phyloP scores from a whole-genome alignment of 139 green algal species.

The Micractinium sp. region DNA sequence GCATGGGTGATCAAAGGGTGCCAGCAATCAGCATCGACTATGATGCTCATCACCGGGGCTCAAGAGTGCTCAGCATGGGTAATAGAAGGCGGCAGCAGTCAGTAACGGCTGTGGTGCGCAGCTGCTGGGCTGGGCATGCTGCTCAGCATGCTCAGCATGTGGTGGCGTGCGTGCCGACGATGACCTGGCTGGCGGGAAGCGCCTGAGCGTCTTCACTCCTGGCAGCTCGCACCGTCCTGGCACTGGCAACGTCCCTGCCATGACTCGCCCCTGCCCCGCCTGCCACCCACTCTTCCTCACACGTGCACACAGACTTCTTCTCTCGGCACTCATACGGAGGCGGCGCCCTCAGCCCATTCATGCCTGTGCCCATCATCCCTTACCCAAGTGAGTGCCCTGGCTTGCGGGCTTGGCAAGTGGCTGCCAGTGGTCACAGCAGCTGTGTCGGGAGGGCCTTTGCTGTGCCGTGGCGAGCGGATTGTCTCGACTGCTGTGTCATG shows the following conservation, averaged over 20 bases:
- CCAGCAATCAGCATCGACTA: too few species aligned
- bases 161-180: too few species aligned
- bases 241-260: too few species aligned
- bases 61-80: neutral
- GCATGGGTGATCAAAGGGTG: neutral
- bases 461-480: neutral
- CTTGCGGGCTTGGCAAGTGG: neutral
- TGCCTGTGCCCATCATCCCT: constrained; percentile 34
- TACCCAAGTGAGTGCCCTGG: constrained; percentile 19
- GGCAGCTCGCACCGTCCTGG: too few species aligned
- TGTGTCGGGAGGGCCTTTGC: too few species aligned
- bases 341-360: constrained; percentile 48
- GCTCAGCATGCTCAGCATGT: neutral
- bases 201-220: neutral
- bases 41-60: constrained; percentile 20
- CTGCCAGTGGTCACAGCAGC: too few species aligned
- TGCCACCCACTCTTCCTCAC: neutral
- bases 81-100: too few species aligned
- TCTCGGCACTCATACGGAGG: constrained; percentile 63
- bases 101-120: too few species aligned
- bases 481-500: neutral
- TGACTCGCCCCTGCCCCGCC: too few species aligned
- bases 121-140: too few species aligned
- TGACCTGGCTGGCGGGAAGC: too few species aligned
- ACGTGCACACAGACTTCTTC: constrained; percentile 53